Base-by-base conservation (phyloP, 2,329 filamentous ascomycete genomes). In the Sordariomycetes sp. region DNA sequence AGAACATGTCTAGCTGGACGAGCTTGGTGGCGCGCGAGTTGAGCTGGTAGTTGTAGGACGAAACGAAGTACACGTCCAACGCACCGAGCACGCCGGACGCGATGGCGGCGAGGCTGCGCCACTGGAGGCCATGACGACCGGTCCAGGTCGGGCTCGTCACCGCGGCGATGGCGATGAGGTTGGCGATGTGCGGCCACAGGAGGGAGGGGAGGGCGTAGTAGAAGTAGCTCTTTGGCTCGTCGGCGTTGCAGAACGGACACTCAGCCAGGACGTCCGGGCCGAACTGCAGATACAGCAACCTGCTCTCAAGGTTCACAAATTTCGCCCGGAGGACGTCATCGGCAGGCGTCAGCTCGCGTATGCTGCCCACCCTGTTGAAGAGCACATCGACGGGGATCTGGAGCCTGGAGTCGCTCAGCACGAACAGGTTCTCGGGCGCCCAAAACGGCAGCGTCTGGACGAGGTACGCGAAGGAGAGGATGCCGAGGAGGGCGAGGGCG, bases 351-450 rank as follows among this genome's bases (percentile, higher is more conserved):
- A 85, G 65, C 8, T 45, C 43, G 0, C 80, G 72, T 2, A 80
- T 50, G 3, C 68, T 55, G 4, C 69, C 58, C 8, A 96, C 70
- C 12, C 90, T 83, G 39, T 72, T 76, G 58, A 94, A 92, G 40
- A 96, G 70, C 21, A 93, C 79, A 50, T 90, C 84, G 27, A 75
- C 80, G n/a, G 86, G 79, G 27, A 84, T 90, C 48, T 87, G 83
- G 14, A 96, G 75, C 21, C 88, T 84, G 33, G 86, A 92, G 37
- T 78, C 68, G 1, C 90, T 95, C 14, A 66, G 57, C 20, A 58
- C 51, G 67, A 96, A 94, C 55, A 96, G 65, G 60, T 95, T 95
- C 53, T 86, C 78, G 5, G 84, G 82, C 6, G 74, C 65, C 49
- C 86, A 79, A 38, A 61, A 43, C 1, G 86, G 79, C 0, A 90